phyloP scores from a whole-genome alignment of 176 grass and related monocot species.

The Oryza punctata region DNA sequence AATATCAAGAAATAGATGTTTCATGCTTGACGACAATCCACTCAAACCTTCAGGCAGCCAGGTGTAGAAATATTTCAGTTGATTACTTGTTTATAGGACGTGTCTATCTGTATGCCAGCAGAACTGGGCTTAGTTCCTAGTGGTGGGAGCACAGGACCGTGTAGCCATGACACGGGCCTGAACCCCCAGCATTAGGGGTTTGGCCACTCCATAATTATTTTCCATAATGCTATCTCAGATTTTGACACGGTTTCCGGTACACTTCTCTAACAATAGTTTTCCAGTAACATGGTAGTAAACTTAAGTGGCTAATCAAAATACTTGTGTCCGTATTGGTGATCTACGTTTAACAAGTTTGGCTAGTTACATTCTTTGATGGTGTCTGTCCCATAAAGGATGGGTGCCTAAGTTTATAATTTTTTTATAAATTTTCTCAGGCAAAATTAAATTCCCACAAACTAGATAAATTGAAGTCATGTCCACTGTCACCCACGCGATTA shows the following conservation, averaged over 20 bases:
- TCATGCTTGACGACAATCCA: neutral
- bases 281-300: slow-evolving; percentile 4
- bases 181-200: neutral
- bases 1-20: slow-evolving; percentile 10
- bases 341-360: neutral
- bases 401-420: no score
- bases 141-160: neutral
- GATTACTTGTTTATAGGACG: neutral
- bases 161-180: neutral
- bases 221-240: neutral
- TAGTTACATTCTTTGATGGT: neutral
- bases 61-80: neutral
- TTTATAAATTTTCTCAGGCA: slow-evolving; percentile 13
- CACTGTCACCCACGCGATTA: neutral
- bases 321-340: neutral
- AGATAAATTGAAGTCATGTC: neutral
- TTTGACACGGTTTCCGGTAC: neutral
- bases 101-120: neutral
- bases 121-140: neutral
- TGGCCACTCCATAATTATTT: neutral
- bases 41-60: neutral
- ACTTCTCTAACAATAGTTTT: slow-evolving; percentile 2
- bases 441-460: neutral
- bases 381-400: neutral
- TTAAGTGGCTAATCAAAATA: neutral